Evolutionary conservation across 116 monocot genomes (phyloP).

Genomic region (Phalaenopsis hybrid): DNA sequence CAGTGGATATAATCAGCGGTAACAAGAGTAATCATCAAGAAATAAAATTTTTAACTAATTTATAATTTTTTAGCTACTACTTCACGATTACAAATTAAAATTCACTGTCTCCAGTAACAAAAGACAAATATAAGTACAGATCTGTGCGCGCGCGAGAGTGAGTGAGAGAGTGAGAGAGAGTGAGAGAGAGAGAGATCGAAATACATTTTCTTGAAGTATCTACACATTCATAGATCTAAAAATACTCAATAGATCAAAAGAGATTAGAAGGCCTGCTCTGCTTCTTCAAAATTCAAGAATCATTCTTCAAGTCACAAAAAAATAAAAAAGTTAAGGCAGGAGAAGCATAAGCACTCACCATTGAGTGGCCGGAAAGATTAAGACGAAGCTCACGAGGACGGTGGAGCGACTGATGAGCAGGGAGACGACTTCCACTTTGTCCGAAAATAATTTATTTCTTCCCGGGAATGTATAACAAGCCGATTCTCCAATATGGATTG

Average conservation of each 20-base stretch:
- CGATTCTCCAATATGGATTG: too few species aligned
- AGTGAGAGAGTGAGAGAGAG: background rate
- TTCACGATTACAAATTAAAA: background rate
- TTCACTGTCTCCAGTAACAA: background rate
- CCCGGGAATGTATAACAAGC: background rate
- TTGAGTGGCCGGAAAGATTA: background rate
- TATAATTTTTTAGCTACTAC: background rate
- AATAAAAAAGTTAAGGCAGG: background rate
- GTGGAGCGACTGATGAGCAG: background rate
- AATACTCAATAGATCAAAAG: background rate
- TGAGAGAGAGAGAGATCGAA: background rate
- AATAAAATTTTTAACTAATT: background rate
- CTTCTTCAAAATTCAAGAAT: background rate
- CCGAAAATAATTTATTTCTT: background rate
- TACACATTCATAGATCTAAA: too few species aligned
- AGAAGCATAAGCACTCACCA: background rate
- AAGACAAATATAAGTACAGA: background rate
- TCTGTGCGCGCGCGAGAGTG: background rate
- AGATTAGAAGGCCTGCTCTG: background rate
- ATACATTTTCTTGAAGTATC: too few species aligned
- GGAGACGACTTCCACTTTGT: background rate
- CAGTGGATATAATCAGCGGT: too few species aligned
- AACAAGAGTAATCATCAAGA: too few species aligned
- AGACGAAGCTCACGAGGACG: too few species aligned
- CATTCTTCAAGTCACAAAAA: background rate